Evolutionary conservation across 352 stramenopile genomes (phyloP).

Genomic region (Pythium phragmiticola): DNA sequence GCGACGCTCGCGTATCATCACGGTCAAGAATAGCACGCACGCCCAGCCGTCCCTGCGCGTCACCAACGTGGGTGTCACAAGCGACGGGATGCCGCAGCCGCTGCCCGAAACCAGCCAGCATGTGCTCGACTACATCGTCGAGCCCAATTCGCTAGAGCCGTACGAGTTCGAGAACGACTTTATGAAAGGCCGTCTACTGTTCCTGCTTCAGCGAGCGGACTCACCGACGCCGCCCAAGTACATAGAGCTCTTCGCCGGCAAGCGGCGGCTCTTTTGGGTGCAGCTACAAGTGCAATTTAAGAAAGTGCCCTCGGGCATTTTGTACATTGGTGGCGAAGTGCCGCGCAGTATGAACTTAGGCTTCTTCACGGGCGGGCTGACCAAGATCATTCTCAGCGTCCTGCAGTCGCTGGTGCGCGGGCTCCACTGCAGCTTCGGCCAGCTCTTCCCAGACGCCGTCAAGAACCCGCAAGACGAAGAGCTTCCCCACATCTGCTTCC

Average conservation of each 20-base stretch:
- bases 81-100: slow-evolving; percentile 13
- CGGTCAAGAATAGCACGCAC: slow-evolving; percentile 13
- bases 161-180: slow-evolving; percentile 83
- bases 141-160: slow-evolving; percentile 36
- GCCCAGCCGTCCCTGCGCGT: slow-evolving; percentile 18
- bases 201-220: slow-evolving; percentile 50
- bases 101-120: slow-evolving; percentile 18
- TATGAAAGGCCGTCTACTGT: slow-evolving; percentile 66
- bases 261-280: slow-evolving; percentile 59
- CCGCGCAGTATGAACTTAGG: slow-evolving; percentile 49
- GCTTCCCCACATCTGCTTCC: slow-evolving; percentile 66
- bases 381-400: slow-evolving; percentile 53
- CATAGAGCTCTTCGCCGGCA: slow-evolving; percentile 40
- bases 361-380: slow-evolving; percentile 51
- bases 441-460: slow-evolving; percentile 26
- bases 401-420: slow-evolving; percentile 53
- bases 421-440: slow-evolving; percentile 57
- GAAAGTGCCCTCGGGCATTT: slow-evolving; percentile 40
- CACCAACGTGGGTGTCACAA: slow-evolving; percentile 18
- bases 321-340: slow-evolving; percentile 72
- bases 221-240: slow-evolving; percentile 24
- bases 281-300: slow-evolving; percentile 74
- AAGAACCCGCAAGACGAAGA: slow-evolving; percentile 40
- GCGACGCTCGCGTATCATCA: slow-evolving; percentile 18
- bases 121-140: slow-evolving; percentile 26